Conservation (phyloP, 768 basidiomycete genomes). For the Sarcodon aspratus region DNA sequence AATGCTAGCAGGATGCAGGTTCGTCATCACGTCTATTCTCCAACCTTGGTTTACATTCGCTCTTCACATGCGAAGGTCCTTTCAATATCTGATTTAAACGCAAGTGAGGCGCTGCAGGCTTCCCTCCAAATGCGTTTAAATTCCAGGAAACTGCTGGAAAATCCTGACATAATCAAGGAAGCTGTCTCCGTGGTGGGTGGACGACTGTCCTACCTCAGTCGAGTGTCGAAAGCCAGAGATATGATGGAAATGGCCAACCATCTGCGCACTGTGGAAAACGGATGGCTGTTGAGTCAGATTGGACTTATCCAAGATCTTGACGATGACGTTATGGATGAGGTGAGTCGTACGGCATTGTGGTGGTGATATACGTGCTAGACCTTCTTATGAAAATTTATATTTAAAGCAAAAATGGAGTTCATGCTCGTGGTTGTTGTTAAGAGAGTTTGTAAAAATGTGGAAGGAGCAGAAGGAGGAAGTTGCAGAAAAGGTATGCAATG, state of each 20-base stretch:
- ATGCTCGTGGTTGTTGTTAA: slow-evolving; percentile 71
- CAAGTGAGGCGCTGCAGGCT: slow-evolving; percentile 46
- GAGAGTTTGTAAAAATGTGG: slow-evolving; percentile 57
- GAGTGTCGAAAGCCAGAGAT: slow-evolving; percentile 48
- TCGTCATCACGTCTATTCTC: slow-evolving; percentile 7
- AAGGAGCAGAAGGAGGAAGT: slow-evolving; percentile 34
- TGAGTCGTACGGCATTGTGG: slow-evolving; percentile 17
- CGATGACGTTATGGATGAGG: slow-evolving; percentile 87
- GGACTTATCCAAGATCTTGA: slow-evolving; percentile 76
- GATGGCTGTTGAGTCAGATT: slow-evolving; percentile 70
- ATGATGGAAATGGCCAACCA: slow-evolving; percentile 54
- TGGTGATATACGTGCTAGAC: slow-evolving; percentile 5
- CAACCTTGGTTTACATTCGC: not conserved
- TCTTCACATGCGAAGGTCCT: slow-evolving; percentile 34
- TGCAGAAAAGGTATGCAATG: slow-evolving; percentile 25
- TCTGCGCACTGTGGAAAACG: slow-evolving; percentile 62
- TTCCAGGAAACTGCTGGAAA: slow-evolving; percentile 19
- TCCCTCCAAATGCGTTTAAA: slow-evolving; percentile 38
- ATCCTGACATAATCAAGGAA: slow-evolving; percentile 29
- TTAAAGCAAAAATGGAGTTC: slow-evolving; percentile 69
- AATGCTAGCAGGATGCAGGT: slow-evolving; percentile 69
- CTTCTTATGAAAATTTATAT: not conserved
- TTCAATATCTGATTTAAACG: slow-evolving; percentile 59
- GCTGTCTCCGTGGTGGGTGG: slow-evolving; percentile 64
- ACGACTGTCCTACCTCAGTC: slow-evolving; percentile 65